Conservation (phyloP, 257 asterid genomes). For the Solanum acaule region DNA sequence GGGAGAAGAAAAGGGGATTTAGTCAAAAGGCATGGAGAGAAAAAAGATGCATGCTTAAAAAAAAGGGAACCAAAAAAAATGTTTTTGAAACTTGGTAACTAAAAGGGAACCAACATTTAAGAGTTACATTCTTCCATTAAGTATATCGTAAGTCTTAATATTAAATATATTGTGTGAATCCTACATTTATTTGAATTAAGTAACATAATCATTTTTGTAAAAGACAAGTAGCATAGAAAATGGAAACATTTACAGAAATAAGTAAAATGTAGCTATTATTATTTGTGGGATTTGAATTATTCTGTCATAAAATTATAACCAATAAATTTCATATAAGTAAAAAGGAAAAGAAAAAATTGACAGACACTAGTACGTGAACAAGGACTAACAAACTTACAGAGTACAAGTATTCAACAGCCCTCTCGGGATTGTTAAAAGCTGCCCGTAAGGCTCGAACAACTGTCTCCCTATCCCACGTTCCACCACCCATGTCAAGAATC, state of each 20-base stretch:
- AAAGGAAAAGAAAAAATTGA: neutral
- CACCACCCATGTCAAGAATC: conserved; percentile 91
- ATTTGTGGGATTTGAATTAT: neutral
- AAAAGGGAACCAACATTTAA: neutral
- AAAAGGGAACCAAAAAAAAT: neutral
- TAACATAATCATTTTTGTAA: neutral
- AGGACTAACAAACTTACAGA: conserved; percentile 39
- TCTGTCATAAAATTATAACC: neutral
- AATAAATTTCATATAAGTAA: neutral
- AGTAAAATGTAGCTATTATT: neutral
- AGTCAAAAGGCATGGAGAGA: neutral
- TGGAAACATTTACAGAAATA: neutral
- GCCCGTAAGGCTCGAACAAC: conserved; percentile 85
- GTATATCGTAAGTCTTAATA: neutral
- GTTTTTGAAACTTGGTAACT: no score
- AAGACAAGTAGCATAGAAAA: neutral
- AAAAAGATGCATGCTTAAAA: neutral
- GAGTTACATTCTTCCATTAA: neutral
- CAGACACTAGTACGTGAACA: neutral
- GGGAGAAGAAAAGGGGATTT: neutral
- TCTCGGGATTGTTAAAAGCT: conserved; percentile 81
- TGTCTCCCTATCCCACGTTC: conserved; percentile 79
- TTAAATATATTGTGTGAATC: neutral
- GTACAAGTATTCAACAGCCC: conserved; percentile 84
- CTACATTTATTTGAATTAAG: neutral